Base-by-base conservation (phyloP, 1,284 basidiomycete species). In the Kalmanozyma brasiliensis region DNA sequence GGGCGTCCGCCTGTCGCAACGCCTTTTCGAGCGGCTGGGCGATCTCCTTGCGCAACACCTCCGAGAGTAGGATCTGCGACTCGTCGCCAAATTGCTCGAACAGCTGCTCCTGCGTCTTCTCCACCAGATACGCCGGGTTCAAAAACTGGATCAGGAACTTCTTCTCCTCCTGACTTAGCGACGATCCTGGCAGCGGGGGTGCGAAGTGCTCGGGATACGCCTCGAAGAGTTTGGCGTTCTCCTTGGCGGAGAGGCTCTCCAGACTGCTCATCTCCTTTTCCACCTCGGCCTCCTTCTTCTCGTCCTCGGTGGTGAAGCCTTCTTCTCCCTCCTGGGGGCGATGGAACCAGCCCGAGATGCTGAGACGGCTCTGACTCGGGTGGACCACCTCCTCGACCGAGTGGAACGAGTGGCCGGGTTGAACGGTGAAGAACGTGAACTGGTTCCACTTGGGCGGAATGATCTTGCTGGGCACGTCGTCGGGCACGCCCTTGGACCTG, bases 291-390 rank as follows among this genome's bases (percentile, higher is more conserved):
- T 82, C 80, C 26, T 66, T 61, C 41, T 72, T 93, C 89, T 84
- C 85, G 80, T 84, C 77, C 65, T 83, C 71, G 58, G 83, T 83
- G 49, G 88, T 86, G 80, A 91, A 93, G 0, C 92, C 94, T 45
- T 93, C 90, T 82, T 98, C 95, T 17, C 91, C 93, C 67, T 91
- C 88, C 78, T 95, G 89, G 0, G 92, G 90, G 17, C 90, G 89
- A 82, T 98, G 95, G 85, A 77, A 85, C 94, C 95, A 98, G 8
- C 95, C 95, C 69, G 91, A 94, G 74, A 98, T 91, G 77, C 92
- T 93, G 64, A 98, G 84, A 3, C 80, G 51, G 16, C 58, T 63
- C 43, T 73, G 64, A 5, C 73, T 55, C 3, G 79, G 79, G 37
- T 76, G 69, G 20, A 76, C 75, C 20, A 98, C 95, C 82, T 98